Conservation (phyloP, 148 eudicot genomes). For the Tetragonia tetragonoides region DNA sequence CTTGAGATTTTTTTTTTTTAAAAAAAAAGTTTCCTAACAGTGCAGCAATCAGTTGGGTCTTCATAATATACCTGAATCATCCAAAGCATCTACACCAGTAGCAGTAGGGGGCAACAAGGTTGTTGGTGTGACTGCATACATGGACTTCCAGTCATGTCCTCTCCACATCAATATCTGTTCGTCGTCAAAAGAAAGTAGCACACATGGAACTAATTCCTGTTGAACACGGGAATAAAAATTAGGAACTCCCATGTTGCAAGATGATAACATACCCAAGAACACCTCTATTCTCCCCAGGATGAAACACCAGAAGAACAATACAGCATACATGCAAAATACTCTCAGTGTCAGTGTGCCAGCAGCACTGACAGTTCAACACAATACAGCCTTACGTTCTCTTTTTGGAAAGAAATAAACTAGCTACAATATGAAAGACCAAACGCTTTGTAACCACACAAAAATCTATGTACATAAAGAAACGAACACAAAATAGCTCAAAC, state of each 20-base stretch:
- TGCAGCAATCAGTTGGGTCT: background rate
- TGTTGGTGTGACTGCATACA: conserved; percentile 45
- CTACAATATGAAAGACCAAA: no score
- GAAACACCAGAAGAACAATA: background rate
- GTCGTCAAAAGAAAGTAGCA: conserved; percentile 81
- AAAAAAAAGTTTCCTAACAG: no score
- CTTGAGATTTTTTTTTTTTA: no score
- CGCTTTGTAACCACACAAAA: no score
- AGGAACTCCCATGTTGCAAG: background rate
- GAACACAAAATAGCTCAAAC: no score
- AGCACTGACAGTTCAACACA: no score
- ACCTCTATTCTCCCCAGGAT: background rate
- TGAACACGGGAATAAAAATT: conserved; percentile 7
- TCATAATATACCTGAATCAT: conserved; percentile 44
- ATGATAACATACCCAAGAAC: background rate
- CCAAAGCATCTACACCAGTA: conserved; percentile 8
- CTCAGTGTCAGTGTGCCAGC: no score
- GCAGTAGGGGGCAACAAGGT: conserved; percentile 11
- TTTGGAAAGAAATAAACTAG: no score
- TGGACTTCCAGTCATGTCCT: conserved; percentile 84
- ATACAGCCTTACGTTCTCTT: no score
- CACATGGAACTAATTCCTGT: conserved; percentile 92
- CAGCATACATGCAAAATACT: no score
- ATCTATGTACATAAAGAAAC: no score
- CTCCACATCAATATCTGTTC: conserved; percentile 97